phyloP scores from a whole-genome alignment of 1,284 basidiomycete species.

The Microbotryomycetes sp. region DNA sequence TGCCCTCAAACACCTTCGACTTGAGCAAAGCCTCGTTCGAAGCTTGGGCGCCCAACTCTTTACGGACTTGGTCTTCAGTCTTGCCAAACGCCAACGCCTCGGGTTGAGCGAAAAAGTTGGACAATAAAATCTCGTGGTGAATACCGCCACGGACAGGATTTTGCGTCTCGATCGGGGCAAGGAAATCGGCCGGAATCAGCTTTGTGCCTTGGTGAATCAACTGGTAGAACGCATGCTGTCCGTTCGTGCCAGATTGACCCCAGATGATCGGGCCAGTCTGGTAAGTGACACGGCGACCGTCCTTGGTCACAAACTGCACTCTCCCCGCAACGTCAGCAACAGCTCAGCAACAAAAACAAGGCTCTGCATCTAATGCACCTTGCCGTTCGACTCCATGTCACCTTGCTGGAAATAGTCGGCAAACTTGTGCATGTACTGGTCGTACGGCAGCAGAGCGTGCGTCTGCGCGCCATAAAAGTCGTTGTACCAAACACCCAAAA shows the following conservation, averaged over 20 bases:
- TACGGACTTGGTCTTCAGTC: conserved; percentile 74
- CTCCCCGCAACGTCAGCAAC: background rate
- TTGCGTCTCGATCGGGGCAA: conserved; percentile 86
- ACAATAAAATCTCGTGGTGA: conserved; percentile 94
- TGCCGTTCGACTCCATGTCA: conserved; percentile 99
- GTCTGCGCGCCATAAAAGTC: conserved; percentile 96
- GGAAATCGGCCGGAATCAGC: conserved; percentile 60
- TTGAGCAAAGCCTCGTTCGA: conserved; percentile 78
- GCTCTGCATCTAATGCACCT: conserved; percentile 40
- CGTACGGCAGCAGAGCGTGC: conserved; percentile 89
- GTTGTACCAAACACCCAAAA: conserved; percentile 98
- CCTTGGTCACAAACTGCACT: conserved; percentile 70
- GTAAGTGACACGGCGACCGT: conserved; percentile 84
- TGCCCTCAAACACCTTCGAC: conserved; percentile 97
- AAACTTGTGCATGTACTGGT: conserved; percentile 98
- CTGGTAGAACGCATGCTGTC: conserved; percentile 94
- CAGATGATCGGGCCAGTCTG: conserved; percentile 99
- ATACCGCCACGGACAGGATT: conserved; percentile 80
- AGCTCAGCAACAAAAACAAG: background rate
- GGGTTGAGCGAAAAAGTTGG: conserved; percentile 86
- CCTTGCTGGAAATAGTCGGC: conserved; percentile 99
- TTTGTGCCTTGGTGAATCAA: conserved; percentile 38
- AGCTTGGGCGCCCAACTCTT: conserved; percentile 66
- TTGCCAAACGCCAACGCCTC: conserved; percentile 91
- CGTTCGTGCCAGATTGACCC: conserved; percentile 97